Evolutionary conservation across 2,329 filamentous ascomycete genomes (phyloP).

Genomic region (Camptophora hylomeconis): DNA sequence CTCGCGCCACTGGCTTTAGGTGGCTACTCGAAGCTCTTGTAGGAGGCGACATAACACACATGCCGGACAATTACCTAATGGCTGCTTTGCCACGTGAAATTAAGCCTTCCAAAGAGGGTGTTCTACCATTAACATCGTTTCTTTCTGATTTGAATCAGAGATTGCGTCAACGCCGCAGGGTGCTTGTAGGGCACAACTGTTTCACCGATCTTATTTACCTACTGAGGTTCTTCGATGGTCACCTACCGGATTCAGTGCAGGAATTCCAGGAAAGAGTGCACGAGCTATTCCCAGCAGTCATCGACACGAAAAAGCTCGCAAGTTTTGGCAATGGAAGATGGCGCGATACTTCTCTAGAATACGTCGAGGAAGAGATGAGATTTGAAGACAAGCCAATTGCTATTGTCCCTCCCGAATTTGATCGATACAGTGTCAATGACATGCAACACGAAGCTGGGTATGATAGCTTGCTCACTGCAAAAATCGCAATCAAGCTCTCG

Average conservation of each 20-base stretch:
- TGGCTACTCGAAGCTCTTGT: conserved; percentile 35
- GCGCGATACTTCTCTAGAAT: conserved; percentile 32
- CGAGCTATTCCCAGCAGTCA: conserved; percentile 40
- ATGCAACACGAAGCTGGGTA: conserved; percentile 48
- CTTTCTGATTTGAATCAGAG: conserved; percentile 24
- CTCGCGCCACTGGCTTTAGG: conserved; percentile 28
- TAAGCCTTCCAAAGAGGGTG: conserved; percentile 7
- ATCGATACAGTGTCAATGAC: conserved; percentile 23
- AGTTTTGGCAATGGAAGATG: conserved; percentile 24
- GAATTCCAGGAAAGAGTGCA: conserved; percentile 41
- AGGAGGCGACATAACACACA: conserved; percentile 27
- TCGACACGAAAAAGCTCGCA: conserved; percentile 53
- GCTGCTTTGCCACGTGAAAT: conserved; percentile 13
- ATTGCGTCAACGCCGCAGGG: conserved; percentile 33
- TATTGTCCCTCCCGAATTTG: conserved; percentile 24
- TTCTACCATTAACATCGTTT: conserved; percentile 16
- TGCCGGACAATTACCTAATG: conserved; percentile 23
- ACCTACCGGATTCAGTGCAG: conserved; percentile 41
- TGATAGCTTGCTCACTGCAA: conserved; percentile 48
- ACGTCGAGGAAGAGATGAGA: conserved; percentile 34
- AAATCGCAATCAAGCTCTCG: conserved; percentile 43
- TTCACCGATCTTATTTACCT: conserved; percentile 52
- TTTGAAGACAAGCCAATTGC: conserved; percentile 20
- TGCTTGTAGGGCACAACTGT: conserved; percentile 50
- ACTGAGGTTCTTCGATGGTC: conserved; percentile 45